These are phyloP conservation scores for Claviceps fusiformis DNA, from an alignment of 2,329 filamentous ascomycete genomes.

Conservation along the genomic window DNA sequence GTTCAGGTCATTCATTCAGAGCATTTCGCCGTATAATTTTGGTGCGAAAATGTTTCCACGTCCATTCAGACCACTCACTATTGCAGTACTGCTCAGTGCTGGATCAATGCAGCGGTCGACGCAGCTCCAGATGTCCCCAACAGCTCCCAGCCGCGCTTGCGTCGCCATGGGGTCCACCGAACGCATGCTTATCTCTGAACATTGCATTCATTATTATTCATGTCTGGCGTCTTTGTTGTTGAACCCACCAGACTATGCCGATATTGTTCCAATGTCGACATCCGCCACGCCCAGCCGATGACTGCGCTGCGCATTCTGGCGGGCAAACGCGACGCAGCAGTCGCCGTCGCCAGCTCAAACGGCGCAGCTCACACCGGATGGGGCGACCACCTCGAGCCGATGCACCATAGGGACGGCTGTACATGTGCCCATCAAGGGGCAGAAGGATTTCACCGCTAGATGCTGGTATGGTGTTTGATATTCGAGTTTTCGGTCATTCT, in stretches of 20 bases:
- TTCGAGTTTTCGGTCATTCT: background rate
- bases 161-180: slow-evolving; percentile 3
- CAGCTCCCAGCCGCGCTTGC: slow-evolving; percentile 1
- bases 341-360: background rate
- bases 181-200: background rate
- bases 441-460: background rate
- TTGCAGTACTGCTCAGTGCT: background rate
- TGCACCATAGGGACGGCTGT: background rate
- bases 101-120: background rate
- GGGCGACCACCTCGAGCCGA: too few relatives aligned
- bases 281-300: background rate
- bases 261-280: background rate
- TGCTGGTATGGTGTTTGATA: background rate
- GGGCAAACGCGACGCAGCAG: background rate
- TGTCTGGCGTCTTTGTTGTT: background rate
- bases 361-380: background rate
- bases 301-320: background rate
- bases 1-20: too few relatives aligned
- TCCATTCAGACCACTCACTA: too few relatives aligned
- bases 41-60: too few relatives aligned
- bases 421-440: background rate
- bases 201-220: background rate
- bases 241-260: background rate
- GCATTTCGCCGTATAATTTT: too few relatives aligned
- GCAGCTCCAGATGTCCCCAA: slow-evolving; percentile 1